A percentile compares a stretch with the other conserved stretches of the same genome.
Conservation (phyloP, 2,329 filamentous ascomycete genomes). For the Fusarium marasasianum region DNA sequence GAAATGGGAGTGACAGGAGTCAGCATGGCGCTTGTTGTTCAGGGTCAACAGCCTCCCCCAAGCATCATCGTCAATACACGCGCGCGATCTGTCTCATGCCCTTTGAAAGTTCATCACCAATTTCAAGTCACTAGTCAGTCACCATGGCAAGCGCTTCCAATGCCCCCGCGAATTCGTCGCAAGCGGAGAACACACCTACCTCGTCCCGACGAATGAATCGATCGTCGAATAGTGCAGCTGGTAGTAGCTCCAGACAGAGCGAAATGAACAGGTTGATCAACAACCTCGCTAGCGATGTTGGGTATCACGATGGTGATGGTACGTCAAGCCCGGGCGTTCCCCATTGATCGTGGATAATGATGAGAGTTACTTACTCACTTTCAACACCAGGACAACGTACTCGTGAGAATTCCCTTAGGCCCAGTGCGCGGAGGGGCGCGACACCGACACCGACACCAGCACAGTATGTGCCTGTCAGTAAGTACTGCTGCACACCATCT, state of each 20-base stretch:
- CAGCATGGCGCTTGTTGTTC: neutral
- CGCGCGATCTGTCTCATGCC: neutral
- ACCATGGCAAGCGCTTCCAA: neutral
- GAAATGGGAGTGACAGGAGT: neutral
- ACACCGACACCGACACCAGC: neutral
- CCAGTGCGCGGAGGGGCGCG: neutral
- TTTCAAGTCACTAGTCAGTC: neutral
- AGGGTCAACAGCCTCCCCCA: neutral
- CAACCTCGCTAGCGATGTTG: neutral
- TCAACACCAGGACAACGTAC: neutral
- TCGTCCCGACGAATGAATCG: neutral
- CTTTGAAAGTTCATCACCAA: neutral
- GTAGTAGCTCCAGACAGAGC: neutral
- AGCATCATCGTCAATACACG: neutral
- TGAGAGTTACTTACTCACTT: neutral
- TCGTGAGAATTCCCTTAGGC: neutral
- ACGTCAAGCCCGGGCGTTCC: neutral
- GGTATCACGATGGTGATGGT: neutral
- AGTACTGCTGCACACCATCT: neutral
- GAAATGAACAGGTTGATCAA: neutral
- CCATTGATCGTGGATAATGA: neutral
- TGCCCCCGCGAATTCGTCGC: too few relatives aligned
- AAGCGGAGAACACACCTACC: neutral
- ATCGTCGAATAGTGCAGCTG: neutral
- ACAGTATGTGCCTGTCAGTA: neutral